Evolutionary conservation across 495 filamentous ascomycete species (phyloP).

Genomic region (Glarea lozoyensis): DNA sequence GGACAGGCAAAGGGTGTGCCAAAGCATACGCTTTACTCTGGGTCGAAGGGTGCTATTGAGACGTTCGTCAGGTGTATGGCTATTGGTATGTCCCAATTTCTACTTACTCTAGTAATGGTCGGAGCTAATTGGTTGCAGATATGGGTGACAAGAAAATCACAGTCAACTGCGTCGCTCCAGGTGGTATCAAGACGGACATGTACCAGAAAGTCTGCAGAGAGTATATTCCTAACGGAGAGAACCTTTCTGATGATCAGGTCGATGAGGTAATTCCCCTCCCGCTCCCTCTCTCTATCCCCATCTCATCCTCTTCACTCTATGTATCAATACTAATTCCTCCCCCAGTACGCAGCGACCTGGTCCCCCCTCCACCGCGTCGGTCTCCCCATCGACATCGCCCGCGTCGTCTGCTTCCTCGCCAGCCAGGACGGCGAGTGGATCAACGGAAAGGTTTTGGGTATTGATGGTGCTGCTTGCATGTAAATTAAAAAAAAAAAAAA

Average conservation of each 20-base stretch:
- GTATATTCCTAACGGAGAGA: conserved; percentile 46
- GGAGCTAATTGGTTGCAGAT: conserved; percentile 46
- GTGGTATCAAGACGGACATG: conserved; percentile 80
- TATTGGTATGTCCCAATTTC: conserved; percentile 8
- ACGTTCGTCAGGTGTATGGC: conserved; percentile 55
- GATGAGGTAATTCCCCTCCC: conserved; percentile 27
- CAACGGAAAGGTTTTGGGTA: conserved; percentile 35
- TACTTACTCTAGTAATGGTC: not conserved
- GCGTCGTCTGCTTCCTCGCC: conserved; percentile 34
- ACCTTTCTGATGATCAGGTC: conserved; percentile 32
- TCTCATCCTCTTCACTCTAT: not conserved
- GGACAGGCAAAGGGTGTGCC: conserved; percentile 57
- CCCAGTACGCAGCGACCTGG: conserved; percentile 14
- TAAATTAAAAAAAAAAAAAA: too few relatives aligned
- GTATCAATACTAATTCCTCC: not conserved
- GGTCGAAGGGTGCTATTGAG: conserved; percentile 67
- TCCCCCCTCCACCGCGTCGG: conserved; percentile 46
- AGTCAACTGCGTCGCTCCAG: conserved; percentile 65
- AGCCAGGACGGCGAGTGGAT: conserved; percentile 54
- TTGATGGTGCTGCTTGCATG: conserved; percentile 19
- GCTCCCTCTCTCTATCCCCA: too few relatives aligned
- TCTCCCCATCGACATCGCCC: conserved; percentile 46
- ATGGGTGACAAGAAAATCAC: conserved; percentile 68
- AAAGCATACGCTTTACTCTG: conserved; percentile 67
- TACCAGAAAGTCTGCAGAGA: conserved; percentile 56